Conservation (phyloP, 2,329 filamentous ascomycete genomes). For the Talaromyces sp. region DNA sequence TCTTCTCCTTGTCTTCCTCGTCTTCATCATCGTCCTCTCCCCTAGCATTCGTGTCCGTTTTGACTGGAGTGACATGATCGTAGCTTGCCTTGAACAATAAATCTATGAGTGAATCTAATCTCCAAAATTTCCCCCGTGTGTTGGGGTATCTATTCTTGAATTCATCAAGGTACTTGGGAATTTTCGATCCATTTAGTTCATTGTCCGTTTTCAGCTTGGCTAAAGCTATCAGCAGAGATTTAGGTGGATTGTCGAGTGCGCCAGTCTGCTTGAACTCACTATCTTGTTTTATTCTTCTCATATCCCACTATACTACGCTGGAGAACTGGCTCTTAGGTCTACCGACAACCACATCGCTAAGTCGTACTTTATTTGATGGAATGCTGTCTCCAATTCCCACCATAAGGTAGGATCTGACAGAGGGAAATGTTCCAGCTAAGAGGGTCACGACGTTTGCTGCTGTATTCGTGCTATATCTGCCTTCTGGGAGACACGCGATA, state of each 20-base stretch:
- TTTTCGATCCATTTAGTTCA: neutral
- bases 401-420: constrained; percentile 35
- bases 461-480: neutral
- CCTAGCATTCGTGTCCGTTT: neutral
- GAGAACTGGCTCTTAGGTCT: constrained; percentile 14
- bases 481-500: constrained; percentile 13
- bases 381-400: constrained; percentile 39
- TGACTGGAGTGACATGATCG: neutral
- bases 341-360: constrained; percentile 27
- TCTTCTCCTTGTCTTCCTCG: too few species aligned
- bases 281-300: constrained; percentile 18
- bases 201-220: neutral
- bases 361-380: constrained; percentile 23
- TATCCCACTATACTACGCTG: constrained; percentile 25
- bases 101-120: neutral
- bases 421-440: constrained; percentile 21
- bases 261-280: neutral
- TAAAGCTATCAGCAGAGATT: neutral
- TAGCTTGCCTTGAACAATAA: neutral
- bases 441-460: neutral
- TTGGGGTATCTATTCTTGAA: neutral
- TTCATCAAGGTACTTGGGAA: neutral
- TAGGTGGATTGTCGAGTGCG: neutral
- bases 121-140: neutral
- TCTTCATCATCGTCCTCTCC: neutral